phyloP scores from a whole-genome alignment of 208 protist species.

The Crithidia thermophila region DNA sequence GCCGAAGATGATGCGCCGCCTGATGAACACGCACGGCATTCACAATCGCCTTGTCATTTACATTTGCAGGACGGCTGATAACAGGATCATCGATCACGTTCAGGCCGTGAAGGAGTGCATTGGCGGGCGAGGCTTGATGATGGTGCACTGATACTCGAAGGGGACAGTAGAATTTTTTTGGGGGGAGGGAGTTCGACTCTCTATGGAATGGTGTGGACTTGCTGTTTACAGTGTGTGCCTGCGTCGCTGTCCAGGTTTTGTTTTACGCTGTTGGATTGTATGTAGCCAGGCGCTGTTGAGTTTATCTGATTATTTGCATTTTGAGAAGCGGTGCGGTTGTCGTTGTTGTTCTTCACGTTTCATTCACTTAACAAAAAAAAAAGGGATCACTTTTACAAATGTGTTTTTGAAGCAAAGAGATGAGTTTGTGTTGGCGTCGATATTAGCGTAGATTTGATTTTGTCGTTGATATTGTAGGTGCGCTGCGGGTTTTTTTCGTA shows the following conservation, averaged over 20 bases:
- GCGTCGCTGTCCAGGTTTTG: neutral
- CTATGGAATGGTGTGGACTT: too few species aligned
- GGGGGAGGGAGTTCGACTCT: too few species aligned
- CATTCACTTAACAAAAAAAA: slow-evolving; percentile 13
- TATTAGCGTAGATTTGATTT: too few species aligned
- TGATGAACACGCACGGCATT: slow-evolving; percentile 86
- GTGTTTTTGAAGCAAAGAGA: neutral
- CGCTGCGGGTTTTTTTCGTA: too few species aligned
- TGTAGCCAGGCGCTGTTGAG: neutral
- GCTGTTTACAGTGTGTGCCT: slow-evolving; percentile 10
- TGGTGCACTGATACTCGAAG: slow-evolving; percentile 58
- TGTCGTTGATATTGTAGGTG: too few species aligned
- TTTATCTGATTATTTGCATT: slow-evolving; percentile 1
- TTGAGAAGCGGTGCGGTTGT: neutral
- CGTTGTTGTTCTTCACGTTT: slow-evolving; percentile 10
- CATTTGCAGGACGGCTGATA: slow-evolving; percentile 85
- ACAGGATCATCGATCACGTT: slow-evolving; percentile 91
- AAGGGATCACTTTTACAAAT: slow-evolving; percentile 6
- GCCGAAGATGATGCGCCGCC: slow-evolving; percentile 91
- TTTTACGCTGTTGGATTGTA: neutral
- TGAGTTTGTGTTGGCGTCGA: too few species aligned
- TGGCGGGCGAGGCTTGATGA: slow-evolving; percentile 88
- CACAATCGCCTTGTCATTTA: slow-evolving; percentile 90
- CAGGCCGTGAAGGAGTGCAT: slow-evolving; percentile 86
- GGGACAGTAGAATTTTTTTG: neutral